Base-by-base conservation (phyloP, 176 grass and related monocot species). In the Coix lacrymajobi region DNA sequence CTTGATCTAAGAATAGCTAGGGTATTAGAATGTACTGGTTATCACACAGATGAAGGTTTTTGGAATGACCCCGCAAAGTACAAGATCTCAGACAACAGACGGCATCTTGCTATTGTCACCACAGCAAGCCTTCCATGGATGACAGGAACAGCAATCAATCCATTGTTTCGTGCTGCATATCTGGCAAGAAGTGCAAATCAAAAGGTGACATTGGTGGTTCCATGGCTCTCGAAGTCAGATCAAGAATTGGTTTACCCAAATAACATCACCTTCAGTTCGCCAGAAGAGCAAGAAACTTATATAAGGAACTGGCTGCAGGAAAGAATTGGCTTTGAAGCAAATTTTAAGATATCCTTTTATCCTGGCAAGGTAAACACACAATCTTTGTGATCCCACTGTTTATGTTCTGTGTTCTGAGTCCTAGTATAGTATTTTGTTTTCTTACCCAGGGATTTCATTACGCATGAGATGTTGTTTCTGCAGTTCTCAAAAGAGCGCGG, bases 91-190 rank as follows among this genome's bases (percentile, higher is more conserved):
- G 89, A 95, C 62, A 81, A 85, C 69, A 93, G 90, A 40, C 85
- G 88, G 8, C 92, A 95, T 89, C 69, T 98, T 89, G 90, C 96
- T 44, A 95, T 98, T 77, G 82, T 98, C 58, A 98, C 90, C 51
- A 98, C 96, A 46, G 92, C 92, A 70, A 98, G 96, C 77, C 90
- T 98, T 83, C 96, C 96, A 77, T 98, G 96, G 96, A 91, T 98
- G 96, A 98, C 96, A 49, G 96, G 96, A 62, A 98, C 96, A 87
- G 85, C 96, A 72, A 91, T 98, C 14, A 98, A 98, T 84, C 96
- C 92, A 66, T 68, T 98, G 79, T 98, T 98, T 71, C 85, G 87
- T 83, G 96, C 96, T 89, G 92, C 96, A 73, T 98, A 95, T 84
- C 69, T 98, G 75, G 88, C 96, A 84, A 95, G 83, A 83, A 87